Conservation (phyloP, 768 basidiomycete genomes). For the Mycena sanguinolenta region DNA sequence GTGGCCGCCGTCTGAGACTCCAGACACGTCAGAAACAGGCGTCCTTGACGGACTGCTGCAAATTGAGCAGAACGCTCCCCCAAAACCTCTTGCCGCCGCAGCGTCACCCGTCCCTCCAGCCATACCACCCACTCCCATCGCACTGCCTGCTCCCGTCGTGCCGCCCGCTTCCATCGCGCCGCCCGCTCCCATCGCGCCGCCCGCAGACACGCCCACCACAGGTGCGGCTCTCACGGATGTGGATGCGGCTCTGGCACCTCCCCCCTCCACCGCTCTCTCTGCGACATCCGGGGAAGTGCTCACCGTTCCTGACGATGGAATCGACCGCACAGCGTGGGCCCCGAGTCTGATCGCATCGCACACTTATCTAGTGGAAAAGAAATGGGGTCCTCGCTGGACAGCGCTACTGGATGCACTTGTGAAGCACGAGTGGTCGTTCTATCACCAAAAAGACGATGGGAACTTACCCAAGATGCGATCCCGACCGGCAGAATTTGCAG, state of each 20-base stretch:
- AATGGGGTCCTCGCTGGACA: not conserved
- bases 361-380: not conserved
- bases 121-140: too few relatives aligned
- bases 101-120: too few relatives aligned
- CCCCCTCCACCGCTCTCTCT: not conserved
- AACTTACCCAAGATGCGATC: not conserved
- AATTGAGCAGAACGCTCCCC: not conserved
- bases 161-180: too few relatives aligned
- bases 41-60: not conserved
- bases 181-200: not conserved
- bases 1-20: not conserved
- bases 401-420: not conserved
- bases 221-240: not conserved
- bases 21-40: too few relatives aligned
- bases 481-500: not conserved
- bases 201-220: too few relatives aligned
- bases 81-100: too few relatives aligned
- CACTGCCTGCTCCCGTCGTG: too few relatives aligned
- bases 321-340: not conserved
- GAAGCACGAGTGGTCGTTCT: not conserved
- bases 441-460: not conserved
- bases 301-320: not conserved
- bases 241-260: too few relatives aligned
- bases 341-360: not conserved
- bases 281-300: not conserved